Percentiles rank a stretch among this genome's conserved stretches.
Conservation (phyloP, 805 yeast genomes). For the Komagataella ulmi region DNA sequence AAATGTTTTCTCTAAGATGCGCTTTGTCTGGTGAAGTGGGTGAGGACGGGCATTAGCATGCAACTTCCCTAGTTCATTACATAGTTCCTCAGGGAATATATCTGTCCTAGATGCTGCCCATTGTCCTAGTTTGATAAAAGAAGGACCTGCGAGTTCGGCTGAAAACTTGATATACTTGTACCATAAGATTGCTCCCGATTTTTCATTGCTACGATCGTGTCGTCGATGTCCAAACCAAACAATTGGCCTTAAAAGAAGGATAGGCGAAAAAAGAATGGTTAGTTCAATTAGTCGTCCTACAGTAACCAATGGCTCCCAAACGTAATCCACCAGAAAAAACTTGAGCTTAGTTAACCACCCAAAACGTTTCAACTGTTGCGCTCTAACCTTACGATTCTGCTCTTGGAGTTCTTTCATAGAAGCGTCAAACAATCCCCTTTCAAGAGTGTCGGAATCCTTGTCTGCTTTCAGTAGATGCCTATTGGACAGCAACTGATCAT, state of each 20-base stretch:
- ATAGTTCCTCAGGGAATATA: slow-evolving; percentile 68
- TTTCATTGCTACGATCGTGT: slow-evolving; percentile 16
- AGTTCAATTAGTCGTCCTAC: slow-evolving; percentile 58
- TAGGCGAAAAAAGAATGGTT: slow-evolving; percentile 54
- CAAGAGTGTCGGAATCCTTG: slow-evolving; percentile 48
- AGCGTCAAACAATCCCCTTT: slow-evolving; percentile 46
- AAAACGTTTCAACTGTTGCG: slow-evolving; percentile 6
- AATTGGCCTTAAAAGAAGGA: slow-evolving; percentile 52
- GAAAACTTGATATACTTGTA: slow-evolving; percentile 46
- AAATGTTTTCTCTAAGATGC: slow-evolving; percentile 46
- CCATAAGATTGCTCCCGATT: slow-evolving; percentile 63
- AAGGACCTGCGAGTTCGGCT: slow-evolving; percentile 83
- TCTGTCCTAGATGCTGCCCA: slow-evolving; percentile 99
- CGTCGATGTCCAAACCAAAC: slow-evolving; percentile 35
- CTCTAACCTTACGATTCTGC: slow-evolving; percentile 22
- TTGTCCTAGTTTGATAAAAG: slow-evolving; percentile 86
- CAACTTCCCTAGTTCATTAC: slow-evolving; percentile 59
- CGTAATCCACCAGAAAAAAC: slow-evolving; percentile 34
- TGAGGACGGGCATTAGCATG: slow-evolving; percentile 83
- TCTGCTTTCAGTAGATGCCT: slow-evolving; percentile 29
- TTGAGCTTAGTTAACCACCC: slow-evolving; percentile 21
- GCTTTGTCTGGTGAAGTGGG: slow-evolving; percentile 43
- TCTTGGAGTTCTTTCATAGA: slow-evolving; percentile 42
- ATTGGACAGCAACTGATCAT: slow-evolving; percentile 7
- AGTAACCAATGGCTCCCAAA: slow-evolving; percentile 61